Conservation (phyloP, 208 protist species). For the Herpetomonas tarakana region DNA sequence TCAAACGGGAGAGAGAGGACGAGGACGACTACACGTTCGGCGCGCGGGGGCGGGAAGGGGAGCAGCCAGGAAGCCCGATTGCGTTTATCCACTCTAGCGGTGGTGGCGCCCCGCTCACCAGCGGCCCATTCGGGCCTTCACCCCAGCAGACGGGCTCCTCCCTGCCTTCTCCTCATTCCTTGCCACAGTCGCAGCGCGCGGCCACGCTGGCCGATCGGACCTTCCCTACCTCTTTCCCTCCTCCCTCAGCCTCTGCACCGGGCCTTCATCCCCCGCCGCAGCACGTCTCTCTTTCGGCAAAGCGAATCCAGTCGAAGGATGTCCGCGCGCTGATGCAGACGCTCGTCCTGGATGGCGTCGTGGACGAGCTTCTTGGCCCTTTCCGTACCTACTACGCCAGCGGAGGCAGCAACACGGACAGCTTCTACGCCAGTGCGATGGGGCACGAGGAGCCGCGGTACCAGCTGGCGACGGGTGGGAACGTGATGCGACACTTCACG, state of each 20-base stretch:
- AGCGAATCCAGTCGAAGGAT: slow-evolving; percentile 38
- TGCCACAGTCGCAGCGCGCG: neutral
- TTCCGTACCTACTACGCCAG: neutral
- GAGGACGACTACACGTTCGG: too few species aligned
- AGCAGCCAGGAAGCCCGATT: neutral
- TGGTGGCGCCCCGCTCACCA: too few species aligned
- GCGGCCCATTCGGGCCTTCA: too few species aligned
- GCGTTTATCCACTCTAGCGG: slow-evolving; percentile 5
- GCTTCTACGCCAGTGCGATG: slow-evolving; percentile 1
- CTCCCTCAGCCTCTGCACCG: too few species aligned
- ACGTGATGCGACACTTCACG: slow-evolving; percentile 77
- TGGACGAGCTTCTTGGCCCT: slow-evolving; percentile 37
- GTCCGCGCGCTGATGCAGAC: slow-evolving; percentile 59
- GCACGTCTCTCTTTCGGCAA: neutral
- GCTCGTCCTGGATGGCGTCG: slow-evolving; percentile 68
- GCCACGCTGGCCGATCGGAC: neutral
- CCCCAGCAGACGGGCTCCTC: too few species aligned
- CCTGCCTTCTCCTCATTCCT: neutral
- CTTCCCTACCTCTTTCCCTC: neutral
- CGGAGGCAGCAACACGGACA: neutral
- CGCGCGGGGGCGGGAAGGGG: too few species aligned
- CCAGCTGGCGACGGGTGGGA: slow-evolving; percentile 42
- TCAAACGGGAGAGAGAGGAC: too few species aligned
- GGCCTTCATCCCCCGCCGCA: too few species aligned
- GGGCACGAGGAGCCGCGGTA: slow-evolving; percentile 35